These are phyloP conservation scores for Lagenidium sp. DNA, from an alignment of 352 stramenopile species.

Conservation along the genomic window DNA sequence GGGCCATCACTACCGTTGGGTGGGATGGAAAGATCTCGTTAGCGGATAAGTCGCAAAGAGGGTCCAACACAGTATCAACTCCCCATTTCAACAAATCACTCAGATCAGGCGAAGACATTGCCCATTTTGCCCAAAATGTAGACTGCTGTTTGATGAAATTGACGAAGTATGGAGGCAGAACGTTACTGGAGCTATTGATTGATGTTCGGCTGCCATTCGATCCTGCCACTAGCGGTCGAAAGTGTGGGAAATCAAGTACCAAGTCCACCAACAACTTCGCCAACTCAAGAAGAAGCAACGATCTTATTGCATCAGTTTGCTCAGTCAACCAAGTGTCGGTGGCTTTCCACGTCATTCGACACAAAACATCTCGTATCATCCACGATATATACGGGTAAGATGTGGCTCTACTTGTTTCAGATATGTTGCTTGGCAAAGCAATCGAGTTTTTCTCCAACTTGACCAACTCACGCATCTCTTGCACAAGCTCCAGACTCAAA, in stretches of 20 bases:
- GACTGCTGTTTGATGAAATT: conserved; percentile 83
- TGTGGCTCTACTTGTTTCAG: no score
- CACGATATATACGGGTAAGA: conserved; percentile 78
- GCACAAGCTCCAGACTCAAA: conserved; percentile 69
- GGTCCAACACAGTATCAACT: conserved; percentile 48
- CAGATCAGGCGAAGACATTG: conserved; percentile 44
- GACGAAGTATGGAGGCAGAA: conserved; percentile 75
- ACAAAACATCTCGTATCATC: conserved; percentile 76
- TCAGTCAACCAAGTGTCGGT: conserved; percentile 56
- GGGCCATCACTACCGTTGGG: conserved; percentile 48
- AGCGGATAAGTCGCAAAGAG: conserved; percentile 28
- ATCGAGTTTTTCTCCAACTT: conserved; percentile 53
- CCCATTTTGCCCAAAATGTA: conserved; percentile 65
- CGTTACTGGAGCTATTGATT: conserved; percentile 40
- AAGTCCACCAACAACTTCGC: conserved; percentile 70
- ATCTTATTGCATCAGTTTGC: conserved; percentile 48
- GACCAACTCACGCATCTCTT: conserved; percentile 75
- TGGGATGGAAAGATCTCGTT: conserved; percentile 37
- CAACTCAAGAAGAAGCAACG: conserved; percentile 61
- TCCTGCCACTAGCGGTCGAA: conserved; percentile 24
- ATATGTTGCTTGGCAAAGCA: no score
- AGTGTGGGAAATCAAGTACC: conserved; percentile 69
- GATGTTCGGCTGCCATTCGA: conserved; percentile 20
- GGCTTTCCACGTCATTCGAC: conserved; percentile 68
- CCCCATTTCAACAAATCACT: conserved; percentile 47